Evolutionary conservation across 2,329 filamentous ascomycete genomes (phyloP).

Genomic region (Xylaria sp.): DNA sequence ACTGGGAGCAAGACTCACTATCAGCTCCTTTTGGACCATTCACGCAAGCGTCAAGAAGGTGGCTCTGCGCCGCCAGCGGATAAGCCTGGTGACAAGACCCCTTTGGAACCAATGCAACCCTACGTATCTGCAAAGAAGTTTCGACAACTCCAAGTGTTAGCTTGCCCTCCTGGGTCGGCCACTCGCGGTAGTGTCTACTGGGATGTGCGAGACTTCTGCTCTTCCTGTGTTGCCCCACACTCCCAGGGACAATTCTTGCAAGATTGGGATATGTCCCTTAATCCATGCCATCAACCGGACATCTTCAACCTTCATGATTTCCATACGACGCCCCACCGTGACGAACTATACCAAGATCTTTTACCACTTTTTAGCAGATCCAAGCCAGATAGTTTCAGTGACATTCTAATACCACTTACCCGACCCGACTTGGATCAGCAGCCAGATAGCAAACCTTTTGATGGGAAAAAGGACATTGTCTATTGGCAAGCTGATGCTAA

Average conservation of each 20-base stretch:
- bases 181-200: constrained; percentile 62
- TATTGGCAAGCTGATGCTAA: constrained; percentile 77
- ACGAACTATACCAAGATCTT: constrained; percentile 65
- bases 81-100: constrained; percentile 1
- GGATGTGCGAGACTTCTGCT: constrained; percentile 67
- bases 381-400: constrained; percentile 72
- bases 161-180: constrained; percentile 66
- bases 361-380: constrained; percentile 76
- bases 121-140: constrained; percentile 33
- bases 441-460: constrained; percentile 53
- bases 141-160: constrained; percentile 42
- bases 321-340: constrained; percentile 65
- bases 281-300: constrained; percentile 78
- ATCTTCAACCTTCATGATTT: constrained; percentile 74
- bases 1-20: constrained; percentile 38
- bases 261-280: constrained; percentile 66
- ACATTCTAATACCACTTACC: constrained; percentile 73
- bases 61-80: constrained; percentile 7
- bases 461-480: constrained; percentile 64
- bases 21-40: constrained; percentile 57
- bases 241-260: constrained; percentile 68
- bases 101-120: constrained; percentile 8
- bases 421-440: constrained; percentile 51
- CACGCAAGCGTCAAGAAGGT: constrained; percentile 26
- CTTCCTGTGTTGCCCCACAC: constrained; percentile 64